phyloP scores from a whole-genome alignment of 331 rosid species.

The Spiraea crenata region DNA sequence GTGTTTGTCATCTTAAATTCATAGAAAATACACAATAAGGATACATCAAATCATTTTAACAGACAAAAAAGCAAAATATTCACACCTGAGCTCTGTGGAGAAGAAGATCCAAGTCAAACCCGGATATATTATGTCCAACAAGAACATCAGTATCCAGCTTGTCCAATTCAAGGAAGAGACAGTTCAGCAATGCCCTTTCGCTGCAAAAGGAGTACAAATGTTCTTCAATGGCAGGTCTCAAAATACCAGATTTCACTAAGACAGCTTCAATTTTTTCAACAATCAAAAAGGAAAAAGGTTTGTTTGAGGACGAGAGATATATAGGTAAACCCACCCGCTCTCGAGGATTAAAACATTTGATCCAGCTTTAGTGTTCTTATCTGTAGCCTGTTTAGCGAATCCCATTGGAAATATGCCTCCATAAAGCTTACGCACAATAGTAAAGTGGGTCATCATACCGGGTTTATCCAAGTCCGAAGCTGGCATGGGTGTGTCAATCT shows the following conservation, averaged over 20 bases:
- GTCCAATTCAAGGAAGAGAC: slow-evolving; percentile 73
- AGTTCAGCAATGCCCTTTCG: slow-evolving; percentile 84
- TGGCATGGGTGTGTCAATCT: slow-evolving; percentile 93
- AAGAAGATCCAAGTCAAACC: slow-evolving; percentile 91
- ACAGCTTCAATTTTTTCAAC: slow-evolving; percentile 10
- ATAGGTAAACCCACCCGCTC: slow-evolving; percentile 56
- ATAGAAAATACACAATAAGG: no score
- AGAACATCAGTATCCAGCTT: slow-evolving; percentile 89
- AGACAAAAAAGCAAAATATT: slow-evolving; percentile 1
- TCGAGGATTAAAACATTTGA: slow-evolving; percentile 66
- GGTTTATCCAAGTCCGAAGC: slow-evolving; percentile 86
- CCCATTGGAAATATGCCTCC: slow-evolving; percentile 89
- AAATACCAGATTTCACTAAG: not conserved
- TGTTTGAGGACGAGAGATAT: slow-evolving; percentile 12
- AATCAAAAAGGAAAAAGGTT: slow-evolving; percentile 8
- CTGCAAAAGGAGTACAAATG: slow-evolving; percentile 48
- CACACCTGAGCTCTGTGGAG: slow-evolving; percentile 92
- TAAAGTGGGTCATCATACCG: slow-evolving; percentile 82
- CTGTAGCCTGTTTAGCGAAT: slow-evolving; percentile 62
- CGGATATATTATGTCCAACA: slow-evolving; percentile 95
- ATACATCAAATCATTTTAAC: not conserved
- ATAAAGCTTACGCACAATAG: slow-evolving; percentile 86
- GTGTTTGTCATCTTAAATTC: not conserved
- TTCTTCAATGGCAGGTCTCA: slow-evolving; percentile 20
- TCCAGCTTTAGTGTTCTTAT: slow-evolving; percentile 71